Base-by-base conservation (phyloP, 495 filamentous ascomycete species). In the Penicillium cataractarum region DNA sequence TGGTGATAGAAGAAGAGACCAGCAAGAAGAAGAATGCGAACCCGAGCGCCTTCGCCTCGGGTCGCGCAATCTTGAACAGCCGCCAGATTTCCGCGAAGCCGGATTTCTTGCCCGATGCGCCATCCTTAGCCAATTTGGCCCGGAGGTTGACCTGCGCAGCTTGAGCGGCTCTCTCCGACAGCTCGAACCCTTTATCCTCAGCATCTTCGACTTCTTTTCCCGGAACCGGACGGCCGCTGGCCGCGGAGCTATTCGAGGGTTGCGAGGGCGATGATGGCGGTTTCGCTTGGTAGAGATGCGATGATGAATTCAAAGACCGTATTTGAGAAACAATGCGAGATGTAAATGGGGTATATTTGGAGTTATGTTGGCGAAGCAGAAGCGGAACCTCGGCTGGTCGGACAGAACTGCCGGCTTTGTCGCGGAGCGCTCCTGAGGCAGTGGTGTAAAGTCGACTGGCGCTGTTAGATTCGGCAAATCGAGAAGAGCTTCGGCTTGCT, bases 131-230 rank as follows among this genome's bases (percentile, higher is more conserved):
- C 39, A 99, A 79, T 48, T 88, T 90, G 29, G 95, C 96, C 50
- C 89, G 88, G 65, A 98, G 82, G 73, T 99, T 96, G 48, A 98
- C 79, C 66, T 97, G 87, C 4, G 92, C 88, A n/a, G 92, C 94
- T 71, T 93, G 88, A 4, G 86, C 84, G 37, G 92, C 95, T 74
- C 90, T 92, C 74, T 94, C 93, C 0, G 88, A 87, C 26, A 84
- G 75, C 65, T 79, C 83, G 69, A 91, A 91, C 32, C 82, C 87
- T 64, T 82, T 69, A n/a, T 83, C 81, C 39, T 83, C 79, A 55
- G 84, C 81, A 27, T 83, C 66, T 50, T 74, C 66, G 39, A 71
- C 74, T 7, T 58, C 61, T 17, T 42, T 55, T 62, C 75, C 71
- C 50, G 68, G 60, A 51, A 54, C 37, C 9, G 65, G 40, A 31